Evolutionary conservation across 2,329 filamentous ascomycete genomes (phyloP).

Genomic region (Alternaria arborescens): DNA sequence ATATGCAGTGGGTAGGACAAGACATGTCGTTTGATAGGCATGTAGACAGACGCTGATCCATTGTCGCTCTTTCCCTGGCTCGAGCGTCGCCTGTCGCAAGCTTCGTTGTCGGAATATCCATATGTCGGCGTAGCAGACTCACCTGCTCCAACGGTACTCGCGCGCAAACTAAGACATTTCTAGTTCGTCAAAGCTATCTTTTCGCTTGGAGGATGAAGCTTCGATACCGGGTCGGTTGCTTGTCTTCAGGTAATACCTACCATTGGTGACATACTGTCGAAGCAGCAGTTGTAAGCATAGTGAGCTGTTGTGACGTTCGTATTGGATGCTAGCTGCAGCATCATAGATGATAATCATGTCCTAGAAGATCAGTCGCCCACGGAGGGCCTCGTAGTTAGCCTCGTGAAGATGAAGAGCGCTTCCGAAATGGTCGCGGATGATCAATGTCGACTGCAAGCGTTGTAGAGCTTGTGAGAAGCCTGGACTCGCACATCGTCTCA

Average conservation of each 20-base stretch:
- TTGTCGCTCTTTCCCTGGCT: conserved; percentile 1
- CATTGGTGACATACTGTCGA: conserved; percentile 9
- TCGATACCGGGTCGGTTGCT: conserved; percentile 2
- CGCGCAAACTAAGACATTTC: not conserved
- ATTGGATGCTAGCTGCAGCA: conserved; percentile 37
- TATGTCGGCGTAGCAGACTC: not conserved
- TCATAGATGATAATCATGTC: conserved; percentile 38
- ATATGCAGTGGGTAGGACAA: not conserved
- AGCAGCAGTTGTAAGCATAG: conserved; percentile 10
- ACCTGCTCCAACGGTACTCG: not conserved
- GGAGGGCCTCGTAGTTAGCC: conserved; percentile 40
- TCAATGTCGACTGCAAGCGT: conserved; percentile 16
- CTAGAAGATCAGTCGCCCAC: conserved; percentile 37
- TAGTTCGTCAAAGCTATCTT: not conserved
- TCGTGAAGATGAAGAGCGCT: conserved; percentile 12
- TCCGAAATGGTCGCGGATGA: conserved; percentile 8
- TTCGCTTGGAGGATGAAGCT: conserved; percentile 2
- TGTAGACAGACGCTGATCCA: conserved; percentile 1
- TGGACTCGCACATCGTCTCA: conserved; percentile 15
- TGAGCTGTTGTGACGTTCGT: conserved; percentile 17
- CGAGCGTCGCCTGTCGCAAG: conserved; percentile 1
- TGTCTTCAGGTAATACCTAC: conserved; percentile 9
- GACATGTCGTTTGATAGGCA: not conserved
- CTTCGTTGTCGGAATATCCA: not conserved
- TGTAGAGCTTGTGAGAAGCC: conserved; percentile 15